Percentiles rank a stretch among this genome's conserved stretches.
Evolutionary conservation across 2,329 filamentous ascomycete species (phyloP).

Genomic region (Ambrosiella cleistominuta): DNA sequence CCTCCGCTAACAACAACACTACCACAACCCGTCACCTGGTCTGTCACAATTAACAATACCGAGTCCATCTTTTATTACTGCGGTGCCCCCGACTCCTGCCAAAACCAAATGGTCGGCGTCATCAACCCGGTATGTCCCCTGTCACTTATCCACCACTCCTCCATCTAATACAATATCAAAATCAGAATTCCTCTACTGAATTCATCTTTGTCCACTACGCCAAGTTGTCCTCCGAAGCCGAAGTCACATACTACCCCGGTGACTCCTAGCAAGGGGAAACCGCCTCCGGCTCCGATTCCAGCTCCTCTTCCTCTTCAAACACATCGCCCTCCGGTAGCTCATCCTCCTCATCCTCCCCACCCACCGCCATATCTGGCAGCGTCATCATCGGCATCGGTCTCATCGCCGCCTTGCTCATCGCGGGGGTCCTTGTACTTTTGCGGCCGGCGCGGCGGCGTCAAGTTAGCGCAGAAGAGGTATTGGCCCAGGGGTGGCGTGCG

Average conservation of each 20-base stretch:
- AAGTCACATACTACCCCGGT: constrained; percentile 37
- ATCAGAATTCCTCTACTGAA: constrained; percentile 4
- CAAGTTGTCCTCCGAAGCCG: constrained; percentile 28
- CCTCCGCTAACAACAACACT: background rate
- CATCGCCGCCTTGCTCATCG: constrained; percentile 27
- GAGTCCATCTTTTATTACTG: constrained; percentile 52
- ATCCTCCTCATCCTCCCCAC: constrained; percentile 7
- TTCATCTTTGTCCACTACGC: constrained; percentile 31
- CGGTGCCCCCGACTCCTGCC: constrained; percentile 48
- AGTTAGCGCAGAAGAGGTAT: constrained; percentile 19
- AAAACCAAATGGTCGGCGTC: constrained; percentile 54
- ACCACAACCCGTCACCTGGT: constrained; percentile 24
- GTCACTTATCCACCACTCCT: background rate
- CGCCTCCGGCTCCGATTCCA: constrained; percentile 12
- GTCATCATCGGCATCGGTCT: constrained; percentile 42
- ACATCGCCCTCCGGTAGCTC: constrained; percentile 7
- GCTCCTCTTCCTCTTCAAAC: constrained; percentile 11
- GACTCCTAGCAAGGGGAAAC: constrained; percentile 35
- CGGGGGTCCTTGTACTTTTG: constrained; percentile 31
- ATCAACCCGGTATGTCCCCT: constrained; percentile 45
- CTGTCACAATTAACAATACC: constrained; percentile 38
- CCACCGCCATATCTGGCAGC: constrained; percentile 21
- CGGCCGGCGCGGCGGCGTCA: constrained; percentile 24
- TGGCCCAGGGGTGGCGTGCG: constrained; percentile 1
- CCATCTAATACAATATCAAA: background rate